phyloP scores from a whole-genome alignment of 768 basidiomycete species.

The Asterophora parasitica region DNA sequence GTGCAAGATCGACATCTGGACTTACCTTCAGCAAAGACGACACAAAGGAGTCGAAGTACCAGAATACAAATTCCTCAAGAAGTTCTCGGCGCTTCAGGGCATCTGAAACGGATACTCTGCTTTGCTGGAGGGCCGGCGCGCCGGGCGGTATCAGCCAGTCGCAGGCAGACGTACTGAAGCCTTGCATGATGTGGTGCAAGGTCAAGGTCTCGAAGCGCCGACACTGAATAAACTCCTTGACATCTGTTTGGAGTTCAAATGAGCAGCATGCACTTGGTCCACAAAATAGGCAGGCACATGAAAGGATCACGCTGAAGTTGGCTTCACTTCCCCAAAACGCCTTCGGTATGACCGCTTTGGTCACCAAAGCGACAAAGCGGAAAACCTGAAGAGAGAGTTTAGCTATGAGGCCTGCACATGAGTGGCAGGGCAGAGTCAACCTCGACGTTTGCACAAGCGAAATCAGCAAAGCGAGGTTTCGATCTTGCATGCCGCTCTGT shows the following conservation, averaged over 20 bases:
- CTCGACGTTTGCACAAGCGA: constrained; percentile 60
- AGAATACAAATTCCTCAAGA: constrained; percentile 85
- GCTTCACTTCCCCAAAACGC: constrained; percentile 70
- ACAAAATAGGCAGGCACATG: constrained; percentile 37
- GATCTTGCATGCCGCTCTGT: constrained; percentile 36
- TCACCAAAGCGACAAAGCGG: constrained; percentile 58
- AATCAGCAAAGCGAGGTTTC: constrained; percentile 81
- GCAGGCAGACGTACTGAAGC: constrained; percentile 68
- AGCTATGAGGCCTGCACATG: not conserved
- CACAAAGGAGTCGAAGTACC: constrained; percentile 90
- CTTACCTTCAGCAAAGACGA: constrained; percentile 70
- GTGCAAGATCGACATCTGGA: constrained; percentile 14
- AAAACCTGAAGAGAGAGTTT: constrained; percentile 49
- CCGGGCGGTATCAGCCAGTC: constrained; percentile 67
- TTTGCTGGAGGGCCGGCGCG: constrained; percentile 30
- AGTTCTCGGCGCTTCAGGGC: constrained; percentile 73
- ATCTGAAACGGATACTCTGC: constrained; percentile 59
- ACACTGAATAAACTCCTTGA: constrained; percentile 66
- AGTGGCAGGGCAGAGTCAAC: constrained; percentile 34
- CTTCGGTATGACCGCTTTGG: constrained; percentile 66
- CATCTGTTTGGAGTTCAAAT: constrained; percentile 37
- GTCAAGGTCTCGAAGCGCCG: constrained; percentile 80
- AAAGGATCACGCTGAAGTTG: constrained; percentile 58
- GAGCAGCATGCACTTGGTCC: not conserved
- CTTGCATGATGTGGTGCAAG: constrained; percentile 73